Conservation (phyloP, 1,284 basidiomycete species). For the Tylopilus orsonianus region DNA sequence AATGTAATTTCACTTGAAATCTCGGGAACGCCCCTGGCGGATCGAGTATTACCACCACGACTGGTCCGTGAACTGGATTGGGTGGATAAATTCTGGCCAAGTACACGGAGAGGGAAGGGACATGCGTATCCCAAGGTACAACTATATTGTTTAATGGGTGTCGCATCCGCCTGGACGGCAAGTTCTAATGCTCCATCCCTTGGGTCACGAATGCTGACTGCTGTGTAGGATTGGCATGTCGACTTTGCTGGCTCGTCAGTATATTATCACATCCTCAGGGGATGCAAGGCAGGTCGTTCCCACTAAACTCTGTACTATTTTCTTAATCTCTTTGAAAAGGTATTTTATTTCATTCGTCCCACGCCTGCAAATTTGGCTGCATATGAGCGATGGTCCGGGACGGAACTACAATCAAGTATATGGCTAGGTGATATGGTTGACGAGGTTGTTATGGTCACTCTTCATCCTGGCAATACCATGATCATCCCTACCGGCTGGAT, state of each 20-base stretch:
- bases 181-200: conserved; percentile 26
- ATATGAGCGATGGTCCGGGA: conserved; percentile 88
- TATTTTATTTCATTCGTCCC: conserved; percentile 94
- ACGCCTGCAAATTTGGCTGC: conserved; percentile 87
- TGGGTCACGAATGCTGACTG: conserved; percentile 8
- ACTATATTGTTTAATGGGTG: conserved; percentile 94
- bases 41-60: conserved; percentile 78
- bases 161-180: conserved; percentile 86
- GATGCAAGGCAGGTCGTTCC: conserved; percentile 62
- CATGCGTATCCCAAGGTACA: conserved; percentile 91
- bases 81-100: conserved; percentile 96
- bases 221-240: conserved; percentile 90
- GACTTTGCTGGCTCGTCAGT: conserved; percentile 96
- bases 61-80: conserved; percentile 91
- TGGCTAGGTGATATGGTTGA: conserved; percentile 94
- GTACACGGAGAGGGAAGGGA: conserved; percentile 67
- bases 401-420: conserved; percentile 79
- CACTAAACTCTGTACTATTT: conserved; percentile 10
- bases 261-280: conserved; percentile 87
- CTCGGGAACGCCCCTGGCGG: conserved; percentile 72
- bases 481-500: conserved; percentile 98
- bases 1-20: conserved; percentile 92
- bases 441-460: conserved; percentile 82
- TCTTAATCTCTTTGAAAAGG: conserved; percentile 43
- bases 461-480: conserved; percentile 90